These are phyloP conservation scores for Trypanosoma caninum DNA, from an alignment of 208 protist species.

Conservation along the genomic window DNA sequence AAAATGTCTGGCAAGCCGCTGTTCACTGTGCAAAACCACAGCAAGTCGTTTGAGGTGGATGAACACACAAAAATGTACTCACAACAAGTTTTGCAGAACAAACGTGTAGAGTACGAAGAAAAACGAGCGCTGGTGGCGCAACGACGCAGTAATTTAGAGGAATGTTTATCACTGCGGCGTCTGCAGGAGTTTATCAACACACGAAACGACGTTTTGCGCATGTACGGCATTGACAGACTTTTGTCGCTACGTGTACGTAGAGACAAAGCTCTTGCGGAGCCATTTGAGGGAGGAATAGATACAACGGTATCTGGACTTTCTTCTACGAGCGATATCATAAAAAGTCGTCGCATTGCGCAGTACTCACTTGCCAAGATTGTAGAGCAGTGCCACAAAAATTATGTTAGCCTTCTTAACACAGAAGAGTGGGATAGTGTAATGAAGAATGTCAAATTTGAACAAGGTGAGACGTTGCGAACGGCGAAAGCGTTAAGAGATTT, in stretches of 20 bases:
- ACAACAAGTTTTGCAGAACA: slow-evolving; percentile 84
- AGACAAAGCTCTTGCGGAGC: slow-evolving; percentile 63
- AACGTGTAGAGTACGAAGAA: slow-evolving; percentile 83
- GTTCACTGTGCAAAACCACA: slow-evolving; percentile 48
- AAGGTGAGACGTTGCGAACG: slow-evolving; percentile 37
- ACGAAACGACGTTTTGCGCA: slow-evolving; percentile 55
- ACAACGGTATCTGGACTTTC: slow-evolving; percentile 28
- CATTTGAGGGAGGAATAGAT: slow-evolving; percentile 72
- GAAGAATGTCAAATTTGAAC: slow-evolving; percentile 35
- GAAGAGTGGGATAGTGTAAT: slow-evolving; percentile 64
- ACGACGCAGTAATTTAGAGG: slow-evolving; percentile 45
- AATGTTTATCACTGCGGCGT: slow-evolving; percentile 40
- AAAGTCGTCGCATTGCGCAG: slow-evolving; percentile 60
- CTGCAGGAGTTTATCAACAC: slow-evolving; percentile 63
- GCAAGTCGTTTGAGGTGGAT: slow-evolving; percentile 65
- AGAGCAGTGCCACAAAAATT: slow-evolving; percentile 74
- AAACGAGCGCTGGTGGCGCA: slow-evolving; percentile 55
- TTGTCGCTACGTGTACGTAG: slow-evolving; percentile 61
- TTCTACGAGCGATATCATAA: slow-evolving; percentile 49
- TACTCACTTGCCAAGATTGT: slow-evolving; percentile 81
- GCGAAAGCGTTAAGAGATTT: slow-evolving; percentile 64
- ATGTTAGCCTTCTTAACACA: slow-evolving; percentile 51
- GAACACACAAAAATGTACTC: slow-evolving; percentile 86
- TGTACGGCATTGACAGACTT: slow-evolving; percentile 78
- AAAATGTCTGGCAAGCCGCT: slow-evolving; percentile 68